Base-by-base conservation (phyloP, 768 basidiomycete genomes). In the Auriscalpium vulgare region DNA sequence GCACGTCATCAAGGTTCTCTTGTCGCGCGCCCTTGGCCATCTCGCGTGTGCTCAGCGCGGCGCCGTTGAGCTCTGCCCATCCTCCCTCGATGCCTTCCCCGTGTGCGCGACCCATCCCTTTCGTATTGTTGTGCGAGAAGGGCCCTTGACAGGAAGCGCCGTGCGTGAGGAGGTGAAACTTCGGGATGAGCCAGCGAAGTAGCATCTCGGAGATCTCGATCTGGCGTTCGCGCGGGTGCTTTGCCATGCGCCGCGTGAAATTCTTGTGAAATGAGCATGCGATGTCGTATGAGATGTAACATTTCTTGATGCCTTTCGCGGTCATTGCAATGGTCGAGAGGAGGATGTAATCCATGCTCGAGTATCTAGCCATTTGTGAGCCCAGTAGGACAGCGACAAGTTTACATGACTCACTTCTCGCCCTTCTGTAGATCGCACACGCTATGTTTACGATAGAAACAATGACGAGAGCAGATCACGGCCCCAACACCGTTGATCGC, bases 301-400 rank as follows among this genome's bases (percentile, higher is more conserved):
- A 10, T 8, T 21, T 8, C 21, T 29, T 19, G 14, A 19, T 21
- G 16, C 16, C 16, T 6, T 16, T 29, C 2, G 19, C 47, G 10
- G 47, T 48, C 19, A 48, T 19, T 14, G 35, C 14, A 10, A 59
- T 7, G 34, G 47, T 57, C 7, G 51, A 48, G 13, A 53, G 34
- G 14, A 65, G n/a, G 13, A 68, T 40, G 46, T 58, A 68, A 40
- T 66, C 64, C 37, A 68, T 59, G 38, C 62, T 68, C 21, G 54
- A 50, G 48, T 64, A 62, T 17, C 65, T 65, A 21, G 8, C 21
- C 4, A 8, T n/a, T 19, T 50, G 38, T 9, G 2, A 37, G 23
- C 14, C 34, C 13, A 19, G 23, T 29, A 29, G 23, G 5, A 29
- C 5, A 29, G 23, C 23, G 23, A 29, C 23, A 29, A 29, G 23